A percentile compares a stretch with the other conserved stretches of the same genome.
phyloP scores from a whole-genome alignment of 768 basidiomycete species.

The Clavaria fumosa region DNA sequence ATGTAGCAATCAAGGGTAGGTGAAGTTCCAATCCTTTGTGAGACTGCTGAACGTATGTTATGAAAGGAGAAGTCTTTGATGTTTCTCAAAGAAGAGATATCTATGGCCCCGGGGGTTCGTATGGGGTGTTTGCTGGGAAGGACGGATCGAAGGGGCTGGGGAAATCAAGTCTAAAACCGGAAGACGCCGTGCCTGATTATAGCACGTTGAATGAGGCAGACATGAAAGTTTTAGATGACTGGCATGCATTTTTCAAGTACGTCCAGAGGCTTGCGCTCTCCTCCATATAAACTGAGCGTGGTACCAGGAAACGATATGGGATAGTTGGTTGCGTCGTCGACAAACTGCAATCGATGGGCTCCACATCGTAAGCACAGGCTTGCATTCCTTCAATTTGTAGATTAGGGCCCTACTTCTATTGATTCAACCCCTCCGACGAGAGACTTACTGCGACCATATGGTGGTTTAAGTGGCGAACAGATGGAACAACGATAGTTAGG shows the following conservation, averaged over 20 bases:
- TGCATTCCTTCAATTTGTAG: neutral
- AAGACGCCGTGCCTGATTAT: conserved; percentile 84
- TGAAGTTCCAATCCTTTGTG: conserved; percentile 1
- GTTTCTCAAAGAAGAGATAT: conserved; percentile 75
- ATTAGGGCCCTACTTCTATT: neutral
- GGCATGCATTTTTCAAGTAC: conserved; percentile 78
- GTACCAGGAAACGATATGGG: conserved; percentile 66
- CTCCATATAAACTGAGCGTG: conserved; percentile 1
- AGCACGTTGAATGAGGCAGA: conserved; percentile 58
- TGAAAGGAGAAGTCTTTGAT: conserved; percentile 74
- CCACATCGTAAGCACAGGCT: neutral
- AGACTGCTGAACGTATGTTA: neutral
- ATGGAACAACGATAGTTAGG: too few species aligned
- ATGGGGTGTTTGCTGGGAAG: conserved; percentile 84
- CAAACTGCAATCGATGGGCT: conserved; percentile 18
- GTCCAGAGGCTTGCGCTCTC: conserved; percentile 18
- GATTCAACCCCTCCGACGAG: too few species aligned
- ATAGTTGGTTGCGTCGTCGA: conserved; percentile 65
- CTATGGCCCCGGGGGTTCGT: conserved; percentile 71
- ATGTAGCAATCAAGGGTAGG: conserved; percentile 84
- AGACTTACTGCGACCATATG: too few species aligned
- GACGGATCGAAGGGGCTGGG: conserved; percentile 85
- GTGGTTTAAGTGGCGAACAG: too few species aligned
- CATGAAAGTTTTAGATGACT: conserved; percentile 70
- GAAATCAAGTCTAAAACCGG: conserved; percentile 70